Conservation (phyloP, 169 alveolate genomes). For the Cryptosporidium xiaoi region DNA sequence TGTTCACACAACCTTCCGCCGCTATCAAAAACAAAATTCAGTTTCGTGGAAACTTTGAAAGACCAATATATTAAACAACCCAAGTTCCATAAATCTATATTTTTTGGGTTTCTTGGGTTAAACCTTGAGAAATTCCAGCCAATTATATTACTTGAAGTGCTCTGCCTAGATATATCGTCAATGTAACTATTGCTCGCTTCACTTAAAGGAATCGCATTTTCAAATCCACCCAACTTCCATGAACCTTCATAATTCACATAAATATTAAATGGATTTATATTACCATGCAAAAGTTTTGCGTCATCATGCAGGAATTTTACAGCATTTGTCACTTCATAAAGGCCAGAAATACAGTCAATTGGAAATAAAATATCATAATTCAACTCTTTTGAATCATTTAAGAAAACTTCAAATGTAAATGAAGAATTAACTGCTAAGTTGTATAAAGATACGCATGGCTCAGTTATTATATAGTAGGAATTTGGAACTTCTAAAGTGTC, state of each 20-base stretch:
- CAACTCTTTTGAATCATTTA: slow-evolving; percentile 2
- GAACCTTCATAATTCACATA: slow-evolving; percentile 56
- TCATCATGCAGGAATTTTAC: slow-evolving; percentile 58
- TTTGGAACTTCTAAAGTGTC: slow-evolving; percentile 64
- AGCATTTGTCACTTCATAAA: slow-evolving; percentile 46
- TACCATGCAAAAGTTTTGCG: slow-evolving; percentile 67
- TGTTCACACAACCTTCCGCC: background rate
- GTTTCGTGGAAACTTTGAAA: slow-evolving; percentile 32
- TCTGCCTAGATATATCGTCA: slow-evolving; percentile 42
- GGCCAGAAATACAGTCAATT: slow-evolving; percentile 56
- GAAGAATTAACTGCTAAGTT: background rate
- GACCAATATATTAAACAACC: slow-evolving; percentile 71
- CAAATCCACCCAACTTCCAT: slow-evolving; percentile 72
- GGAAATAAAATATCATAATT: slow-evolving; percentile 54
- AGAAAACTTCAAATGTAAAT: slow-evolving; percentile 1
- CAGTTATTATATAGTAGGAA: slow-evolving; percentile 56
- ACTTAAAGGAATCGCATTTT: slow-evolving; percentile 7
- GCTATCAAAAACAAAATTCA: background rate
- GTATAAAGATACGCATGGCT: slow-evolving; percentile 60
- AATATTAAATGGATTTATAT: slow-evolving; percentile 48
- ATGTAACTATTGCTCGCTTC: slow-evolving; percentile 42
- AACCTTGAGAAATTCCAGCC: slow-evolving; percentile 57
- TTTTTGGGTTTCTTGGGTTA: slow-evolving; percentile 48
- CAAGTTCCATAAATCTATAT: slow-evolving; percentile 43
- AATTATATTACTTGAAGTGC: slow-evolving; percentile 63